These are phyloP conservation scores for Colletotrichum graminicola DNA, from an alignment of 2,329 filamentous ascomycete genomes.

Conservation along the genomic window DNA sequence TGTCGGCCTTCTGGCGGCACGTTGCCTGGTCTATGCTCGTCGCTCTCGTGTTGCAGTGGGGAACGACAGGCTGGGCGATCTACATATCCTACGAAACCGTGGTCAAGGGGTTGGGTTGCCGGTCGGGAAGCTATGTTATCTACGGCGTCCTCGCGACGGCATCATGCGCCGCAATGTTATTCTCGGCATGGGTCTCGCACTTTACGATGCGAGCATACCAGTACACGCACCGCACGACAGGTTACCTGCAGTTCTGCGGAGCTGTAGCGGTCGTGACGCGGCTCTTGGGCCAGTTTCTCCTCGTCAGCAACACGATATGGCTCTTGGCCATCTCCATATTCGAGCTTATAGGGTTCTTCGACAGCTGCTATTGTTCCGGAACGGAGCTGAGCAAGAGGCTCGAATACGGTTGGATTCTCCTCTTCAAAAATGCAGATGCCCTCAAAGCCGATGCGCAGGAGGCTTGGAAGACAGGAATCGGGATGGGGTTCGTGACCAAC, in stretches of 20 bases:
- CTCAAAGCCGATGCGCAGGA: constrained; percentile 3
- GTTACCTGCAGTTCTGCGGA: constrained; percentile 20
- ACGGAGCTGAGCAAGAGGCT: constrained; percentile 32
- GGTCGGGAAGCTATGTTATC: constrained; percentile 43
- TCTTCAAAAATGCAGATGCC: constrained; percentile 37
- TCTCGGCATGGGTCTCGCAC: constrained; percentile 28
- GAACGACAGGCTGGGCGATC: constrained; percentile 39
- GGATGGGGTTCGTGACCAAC: constrained; percentile 9
- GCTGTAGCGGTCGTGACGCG: constrained; percentile 42
- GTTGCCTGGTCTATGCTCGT: constrained; percentile 33
- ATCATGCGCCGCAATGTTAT: constrained; percentile 39
- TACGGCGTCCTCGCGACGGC: constrained; percentile 35
- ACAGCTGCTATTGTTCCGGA: constrained; percentile 44
- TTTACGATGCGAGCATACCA: background rate
- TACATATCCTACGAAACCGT: constrained; percentile 42
- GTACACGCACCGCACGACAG: too few species aligned
- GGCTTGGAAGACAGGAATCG: constrained; percentile 10
- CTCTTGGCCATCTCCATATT: constrained; percentile 42
- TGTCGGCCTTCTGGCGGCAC: constrained; percentile 37
- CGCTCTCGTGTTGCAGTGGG: constrained; percentile 41
- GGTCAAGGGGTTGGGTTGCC: constrained; percentile 42
- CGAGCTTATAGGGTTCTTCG: constrained; percentile 44
- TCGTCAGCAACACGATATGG: constrained; percentile 40
- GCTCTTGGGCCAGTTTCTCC: constrained; percentile 35
- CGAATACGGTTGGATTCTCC: constrained; percentile 37